Percentiles rank a stretch among this genome's conserved stretches.
phyloP scores from a whole-genome alignment of 805 yeast genomes.

The Lipomyces yamanashiensis region DNA sequence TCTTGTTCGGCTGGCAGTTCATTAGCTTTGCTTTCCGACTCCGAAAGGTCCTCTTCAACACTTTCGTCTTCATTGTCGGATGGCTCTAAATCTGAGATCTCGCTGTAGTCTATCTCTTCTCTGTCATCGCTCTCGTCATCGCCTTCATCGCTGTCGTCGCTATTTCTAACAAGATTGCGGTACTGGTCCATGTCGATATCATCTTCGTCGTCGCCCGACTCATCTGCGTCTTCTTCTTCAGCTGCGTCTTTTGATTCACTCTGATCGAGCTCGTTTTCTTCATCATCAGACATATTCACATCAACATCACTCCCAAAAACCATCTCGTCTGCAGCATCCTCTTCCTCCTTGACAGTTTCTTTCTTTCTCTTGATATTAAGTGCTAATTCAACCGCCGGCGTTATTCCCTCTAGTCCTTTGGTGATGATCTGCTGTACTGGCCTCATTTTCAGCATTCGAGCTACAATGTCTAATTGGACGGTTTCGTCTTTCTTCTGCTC shows the following conservation, averaged over 20 bases:
- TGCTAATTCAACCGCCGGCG: conserved; percentile 32
- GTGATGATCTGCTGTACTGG: conserved; percentile 31
- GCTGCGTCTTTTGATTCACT: conserved; percentile 1
- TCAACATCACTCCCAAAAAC: conserved; percentile 5
- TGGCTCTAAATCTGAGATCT: conserved; percentile 15
- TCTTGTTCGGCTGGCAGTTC: conserved; percentile 38
- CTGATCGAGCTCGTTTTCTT: neutral
- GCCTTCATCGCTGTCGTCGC: conserved; percentile 14
- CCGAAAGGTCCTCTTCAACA: neutral
- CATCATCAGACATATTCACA: neutral
- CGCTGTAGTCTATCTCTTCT: conserved; percentile 18
- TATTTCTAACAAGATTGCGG: conserved; percentile 11
- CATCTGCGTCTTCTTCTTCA: conserved; percentile 25
- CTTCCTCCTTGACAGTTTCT: neutral
- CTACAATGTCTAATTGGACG: conserved; percentile 34
- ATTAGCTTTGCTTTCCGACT: neutral
- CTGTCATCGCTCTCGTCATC: conserved; percentile 10
- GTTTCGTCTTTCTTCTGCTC: conserved; percentile 12
- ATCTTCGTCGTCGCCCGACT: conserved; percentile 32
- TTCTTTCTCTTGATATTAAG: conserved; percentile 11
- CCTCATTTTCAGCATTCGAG: conserved; percentile 37
- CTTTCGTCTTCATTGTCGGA: neutral
- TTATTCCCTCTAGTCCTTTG: conserved; percentile 21
- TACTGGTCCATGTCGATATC: conserved; percentile 20
- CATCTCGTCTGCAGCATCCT: neutral